Evolutionary conservation across 305 asterid genomes (phyloP), one percentile per base, ranked within the genome.

Genomic region (Fraxinus nigra): DNA sequence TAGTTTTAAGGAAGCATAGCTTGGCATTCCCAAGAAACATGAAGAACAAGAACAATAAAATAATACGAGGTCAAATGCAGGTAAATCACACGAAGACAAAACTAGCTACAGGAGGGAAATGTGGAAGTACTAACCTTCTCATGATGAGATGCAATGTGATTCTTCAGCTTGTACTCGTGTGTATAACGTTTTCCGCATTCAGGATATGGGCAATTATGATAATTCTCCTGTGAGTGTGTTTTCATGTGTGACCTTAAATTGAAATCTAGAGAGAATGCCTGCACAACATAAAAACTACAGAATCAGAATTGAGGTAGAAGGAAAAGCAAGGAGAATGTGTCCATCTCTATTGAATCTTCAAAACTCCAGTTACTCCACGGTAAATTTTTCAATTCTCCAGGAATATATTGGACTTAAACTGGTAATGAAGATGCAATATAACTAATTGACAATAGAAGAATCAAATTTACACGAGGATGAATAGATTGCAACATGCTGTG

Each of bases 211-310:
- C 98, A 94, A 51, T 93, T 87, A 82, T 97, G 98, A 78, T 94
- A 97, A 85, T 97, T 97, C 92, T 97, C 99, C 84, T 94, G 98
- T 11, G 99, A 94, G 87, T 93, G 98, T 26, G 98, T 97, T 84
- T 93, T 97, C 99, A 97, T 94, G 82, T 94, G 99, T 74, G 99
- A 97, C 86, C 95, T 91, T 48, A 97, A 91, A 89, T 97, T 97
- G 88, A 97, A 97, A 87, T 97, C 99, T 86, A 97, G 86, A 11
- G 99, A 97, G 86, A 97, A 97, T 10, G 99, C 99, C 99, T 97
- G 96, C 90, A 82, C 34, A 72, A 72, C 20, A 6, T 9, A 54
- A 35, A 63, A 54, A 16, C 43, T 38, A 72, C 6, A 14, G 20
- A 16, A 76, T 78, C 78, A 78, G 72, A 85, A 33, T 20, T 20